Percentiles rank a stretch among this genome's conserved stretches.
Conservation (phyloP, 768 basidiomycete genomes). For the Termitomyces sp. region DNA sequence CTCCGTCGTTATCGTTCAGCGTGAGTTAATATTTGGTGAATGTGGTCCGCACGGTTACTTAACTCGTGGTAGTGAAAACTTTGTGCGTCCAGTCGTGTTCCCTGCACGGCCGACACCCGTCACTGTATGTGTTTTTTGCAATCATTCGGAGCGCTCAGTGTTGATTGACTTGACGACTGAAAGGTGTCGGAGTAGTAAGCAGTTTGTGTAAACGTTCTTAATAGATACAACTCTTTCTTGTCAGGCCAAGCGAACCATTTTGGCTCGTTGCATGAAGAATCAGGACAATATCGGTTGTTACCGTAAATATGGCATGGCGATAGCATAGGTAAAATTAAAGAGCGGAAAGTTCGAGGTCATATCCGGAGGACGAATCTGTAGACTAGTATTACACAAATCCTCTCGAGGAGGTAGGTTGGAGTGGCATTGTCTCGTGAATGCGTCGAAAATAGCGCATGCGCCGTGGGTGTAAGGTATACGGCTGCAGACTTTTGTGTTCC, state of each 20-base stretch:
- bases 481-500: conserved; percentile 13
- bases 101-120: conserved; percentile 42
- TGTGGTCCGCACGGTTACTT: conserved; percentile 6
- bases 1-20: conserved; percentile 85
- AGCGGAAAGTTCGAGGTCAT: conserved; percentile 2
- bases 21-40: conserved; percentile 48
- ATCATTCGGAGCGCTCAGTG: not conserved
- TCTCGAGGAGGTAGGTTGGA: conserved; percentile 4
- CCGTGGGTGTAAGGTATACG: conserved; percentile 18
- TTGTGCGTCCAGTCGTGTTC: conserved; percentile 62
- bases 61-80: conserved; percentile 49
- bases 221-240: conserved; percentile 19
- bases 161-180: conserved; percentile 9
- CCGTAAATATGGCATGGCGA: conserved; percentile 3
- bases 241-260: not conserved
- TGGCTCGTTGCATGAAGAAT: conserved; percentile 3
- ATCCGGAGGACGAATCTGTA: conserved; percentile 11
- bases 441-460: conserved; percentile 13
- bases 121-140: conserved; percentile 25
- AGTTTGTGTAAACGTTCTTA: conserved; percentile 9
- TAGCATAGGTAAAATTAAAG: conserved; percentile 13
- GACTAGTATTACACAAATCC: conserved; percentile 15
- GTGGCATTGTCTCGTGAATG: conserved; percentile 3
- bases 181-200: conserved; percentile 21
- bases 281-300: not conserved